Percentiles rank a stretch among this genome's conserved stretches.
These are phyloP conservation scores for Populus tomentosa DNA, from an alignment of 441 rosid genomes.

Conservation along the genomic window DNA sequence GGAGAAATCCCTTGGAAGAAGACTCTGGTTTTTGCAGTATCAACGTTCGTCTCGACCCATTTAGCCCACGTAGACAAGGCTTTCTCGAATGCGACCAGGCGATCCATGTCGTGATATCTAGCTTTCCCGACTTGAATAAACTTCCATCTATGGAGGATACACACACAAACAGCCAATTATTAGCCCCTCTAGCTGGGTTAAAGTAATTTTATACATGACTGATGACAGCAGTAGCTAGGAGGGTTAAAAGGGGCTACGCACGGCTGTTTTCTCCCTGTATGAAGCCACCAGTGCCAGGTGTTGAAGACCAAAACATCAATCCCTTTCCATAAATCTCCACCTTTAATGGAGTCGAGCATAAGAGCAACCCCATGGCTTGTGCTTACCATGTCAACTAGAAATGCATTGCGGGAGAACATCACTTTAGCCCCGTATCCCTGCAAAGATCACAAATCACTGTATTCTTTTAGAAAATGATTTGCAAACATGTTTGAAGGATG, in stretches of 20 bases:
- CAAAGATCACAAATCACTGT: neutral
- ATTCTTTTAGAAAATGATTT: neutral
- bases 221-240: neutral
- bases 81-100: slow-evolving; percentile 37
- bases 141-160: slow-evolving; percentile 35
- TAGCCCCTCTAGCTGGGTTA: no score
- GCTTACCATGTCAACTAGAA: slow-evolving; percentile 59
- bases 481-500: neutral
- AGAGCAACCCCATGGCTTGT: slow-evolving; percentile 38
- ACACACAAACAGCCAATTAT: neutral
- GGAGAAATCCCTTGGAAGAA: slow-evolving; percentile 58
- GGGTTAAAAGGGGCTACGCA: slow-evolving; percentile 7
- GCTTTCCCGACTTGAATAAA: slow-evolving; percentile 25
- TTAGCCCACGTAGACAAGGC: slow-evolving; percentile 49
- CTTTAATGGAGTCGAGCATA: slow-evolving; percentile 41
- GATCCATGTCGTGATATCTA: slow-evolving; percentile 35
- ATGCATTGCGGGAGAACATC: slow-evolving; percentile 62
- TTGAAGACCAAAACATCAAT: slow-evolving; percentile 55
- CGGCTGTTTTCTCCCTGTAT: slow-evolving; percentile 63
- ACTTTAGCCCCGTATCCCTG: slow-evolving; percentile 45
- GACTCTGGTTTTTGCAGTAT: slow-evolving; percentile 34
- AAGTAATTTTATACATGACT: no score
- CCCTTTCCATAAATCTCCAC: slow-evolving; percentile 44
- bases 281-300: slow-evolving; percentile 95
- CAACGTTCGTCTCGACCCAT: slow-evolving; percentile 38